Conservation (phyloP, 1,284 basidiomycete genomes). For the Austroboletus sp. region DNA sequence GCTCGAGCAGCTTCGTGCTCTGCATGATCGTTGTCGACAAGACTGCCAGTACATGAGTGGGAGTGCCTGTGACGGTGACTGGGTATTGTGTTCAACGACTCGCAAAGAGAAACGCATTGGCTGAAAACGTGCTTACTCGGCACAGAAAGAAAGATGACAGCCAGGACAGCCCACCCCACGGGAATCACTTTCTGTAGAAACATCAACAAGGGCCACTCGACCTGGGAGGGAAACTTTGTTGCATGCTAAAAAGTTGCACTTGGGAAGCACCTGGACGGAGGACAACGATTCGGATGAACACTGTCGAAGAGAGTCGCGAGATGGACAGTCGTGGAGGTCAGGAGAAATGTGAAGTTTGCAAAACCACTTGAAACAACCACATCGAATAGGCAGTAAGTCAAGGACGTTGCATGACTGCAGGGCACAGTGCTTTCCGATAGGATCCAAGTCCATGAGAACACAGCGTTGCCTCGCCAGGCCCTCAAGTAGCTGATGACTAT, state of each 20-base stretch:
- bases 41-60: slow-evolving; percentile 42
- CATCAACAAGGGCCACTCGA: slow-evolving; percentile 28
- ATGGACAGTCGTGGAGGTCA: slow-evolving; percentile 51
- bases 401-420: slow-evolving; percentile 41
- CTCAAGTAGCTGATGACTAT: background rate
- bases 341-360: slow-evolving; percentile 50
- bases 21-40: slow-evolving; percentile 8
- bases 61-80: slow-evolving; percentile 58
- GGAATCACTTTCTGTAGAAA: slow-evolving; percentile 23
- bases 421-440: slow-evolving; percentile 44
- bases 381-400: slow-evolving; percentile 50
- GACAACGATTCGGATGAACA: background rate
- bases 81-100: slow-evolving; percentile 15
- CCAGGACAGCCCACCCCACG: slow-evolving; percentile 36
- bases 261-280: slow-evolving; percentile 32
- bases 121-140: slow-evolving; percentile 47
- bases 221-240: slow-evolving; percentile 48
- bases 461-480: background rate
- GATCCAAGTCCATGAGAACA: slow-evolving; percentile 32
- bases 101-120: background rate
- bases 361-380: slow-evolving; percentile 40
- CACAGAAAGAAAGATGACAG: slow-evolving; percentile 59
- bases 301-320: slow-evolving; percentile 16
- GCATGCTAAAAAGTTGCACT: slow-evolving; percentile 50
- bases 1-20: slow-evolving; percentile 48